Base-by-base conservation (phyloP, 148 eudicot species). In the Chenopodium berlandieri region DNA sequence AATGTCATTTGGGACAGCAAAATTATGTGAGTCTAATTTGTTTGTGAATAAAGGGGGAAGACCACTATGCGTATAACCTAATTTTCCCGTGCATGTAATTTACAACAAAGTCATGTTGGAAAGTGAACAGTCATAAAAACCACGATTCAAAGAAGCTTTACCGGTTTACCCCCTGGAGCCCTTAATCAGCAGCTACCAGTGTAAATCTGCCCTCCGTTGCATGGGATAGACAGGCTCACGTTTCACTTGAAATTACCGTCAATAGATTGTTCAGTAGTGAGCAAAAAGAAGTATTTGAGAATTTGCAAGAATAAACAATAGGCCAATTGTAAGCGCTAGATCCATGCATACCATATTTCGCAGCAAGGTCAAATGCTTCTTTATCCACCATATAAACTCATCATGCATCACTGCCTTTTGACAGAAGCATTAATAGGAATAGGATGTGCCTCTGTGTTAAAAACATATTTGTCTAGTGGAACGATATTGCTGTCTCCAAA, bases 381-480 rank as follows among this genome's bases (percentile, higher is more conserved):
- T 71, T 44, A 46, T 60, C n/a, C 14, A 48, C 58, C 37, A 56
- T 58, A 44, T 64, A 27, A 12, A 58, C 30, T 40, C 82, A 23
- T 64, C 58, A 77, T 63, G 78, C 47, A 72, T 87, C 78, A 84
- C 74, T 87, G 79, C 75, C 66, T 82, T 78, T 75, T 85, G 58
- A 68, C 76, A 50, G 74, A 80, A 82, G 84, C 46, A 79, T 73
- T 82, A 75, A 93, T 86, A 69, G 99, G 97, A 71, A 95, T 85
- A 37, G 97, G 99, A 81, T 93, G 99, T 78, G 99, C 97, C 88
- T 95, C 99, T 71, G 99, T 91, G 89, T 93, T 93, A 79, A 93
- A 95, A 79, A 95, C 88, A 83, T 84, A 95, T 85, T 90, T 90
- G 87, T 94, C 93, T 88, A 93, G 77, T 0, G 99, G 93, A 78